Conservation (phyloP, 306 rosid genomes). For the Cicer chorassanicum region DNA sequence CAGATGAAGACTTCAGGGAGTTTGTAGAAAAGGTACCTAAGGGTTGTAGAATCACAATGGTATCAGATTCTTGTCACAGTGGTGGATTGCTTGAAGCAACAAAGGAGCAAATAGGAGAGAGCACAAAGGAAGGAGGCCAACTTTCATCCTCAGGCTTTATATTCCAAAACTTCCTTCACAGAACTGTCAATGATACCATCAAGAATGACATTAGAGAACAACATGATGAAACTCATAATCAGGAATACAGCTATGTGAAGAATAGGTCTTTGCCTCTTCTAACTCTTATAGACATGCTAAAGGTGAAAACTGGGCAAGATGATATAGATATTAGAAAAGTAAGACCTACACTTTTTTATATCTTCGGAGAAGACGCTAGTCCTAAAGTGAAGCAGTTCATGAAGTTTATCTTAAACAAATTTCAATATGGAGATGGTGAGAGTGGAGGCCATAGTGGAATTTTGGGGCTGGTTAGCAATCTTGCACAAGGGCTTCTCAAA, state of each 20-base stretch:
- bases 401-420: conserved; percentile 60
- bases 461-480: conserved; percentile 61
- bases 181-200: conserved; percentile 43
- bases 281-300: conserved; percentile 68
- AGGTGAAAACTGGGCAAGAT: conserved; percentile 71
- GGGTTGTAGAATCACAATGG: conserved; percentile 67
- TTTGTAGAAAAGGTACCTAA: conserved; percentile 61
- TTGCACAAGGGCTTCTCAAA: conserved; percentile 65
- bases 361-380: conserved; percentile 75
- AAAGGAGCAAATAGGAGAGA: conserved; percentile 83
- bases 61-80: conserved; percentile 87
- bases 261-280: conserved; percentile 63
- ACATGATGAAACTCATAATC: conserved; percentile 46
- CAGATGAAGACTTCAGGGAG: conserved; percentile 83
- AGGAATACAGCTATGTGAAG: conserved; percentile 50
- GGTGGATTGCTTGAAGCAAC: conserved; percentile 78
- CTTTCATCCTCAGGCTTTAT: conserved; percentile 45
- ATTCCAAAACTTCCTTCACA: conserved; percentile 53
- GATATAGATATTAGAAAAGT: conserved; percentile 74
- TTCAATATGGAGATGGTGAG: conserved; percentile 45
- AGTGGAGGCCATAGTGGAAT: conserved; percentile 51
- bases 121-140: conserved; percentile 45
- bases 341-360: conserved; percentile 66
- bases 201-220: conserved; percentile 56
- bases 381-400: conserved; percentile 84